Evolutionary conservation across 169 alveolate genomes (phyloP), one percentile per base, ranked within the genome.

Genomic region (Miamiensis avidus): DNA sequence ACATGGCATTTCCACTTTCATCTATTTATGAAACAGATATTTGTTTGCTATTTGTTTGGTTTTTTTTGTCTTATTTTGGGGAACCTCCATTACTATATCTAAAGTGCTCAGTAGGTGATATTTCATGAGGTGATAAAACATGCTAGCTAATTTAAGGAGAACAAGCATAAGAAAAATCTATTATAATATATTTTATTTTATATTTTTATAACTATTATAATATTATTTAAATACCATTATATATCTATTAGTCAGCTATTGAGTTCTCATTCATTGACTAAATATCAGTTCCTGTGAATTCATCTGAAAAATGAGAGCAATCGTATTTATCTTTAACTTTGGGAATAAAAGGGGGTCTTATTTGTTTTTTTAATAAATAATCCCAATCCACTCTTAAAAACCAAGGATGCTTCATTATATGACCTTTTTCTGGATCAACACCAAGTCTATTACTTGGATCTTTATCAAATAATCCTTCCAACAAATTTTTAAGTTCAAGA

Each of bases 381-480:
- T 84, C 84, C 89, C 89, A 76, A 75, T 82, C 87, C 31, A 84
- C 34, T 64, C 34, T 81, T 29, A 74, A 74, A 81, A 81, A 86
- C 90, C 90, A 86, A 29, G 90, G 90, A 49, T 49, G 69, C 26
- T 49, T 49, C 20, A 11, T 49, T 11, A 49, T 49, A 49, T 49
- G 26, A 4, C 69, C 69, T 49, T 94, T 74, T 84, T 89, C 6
- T 89, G 89, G 85, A 83, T 95, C 78, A 33, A 77, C 81, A 69
- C 95, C 94, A 27, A 93, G 83, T 84, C 97, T 88, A 76, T 89
- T 91, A n/a, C 49, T 74, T n/a, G 97, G 97, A 82, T 94, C 88
- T 81, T 90, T 89, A 34, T 90, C 83, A 26, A 94, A 87, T 20
- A 94, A 79, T 29, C 91, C 87, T 76, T 78, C 84, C 65, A 94